These are phyloP conservation scores for Lagerstroemia speciosa DNA, from an alignment of 345 rosid species.

Conservation along the genomic window DNA sequence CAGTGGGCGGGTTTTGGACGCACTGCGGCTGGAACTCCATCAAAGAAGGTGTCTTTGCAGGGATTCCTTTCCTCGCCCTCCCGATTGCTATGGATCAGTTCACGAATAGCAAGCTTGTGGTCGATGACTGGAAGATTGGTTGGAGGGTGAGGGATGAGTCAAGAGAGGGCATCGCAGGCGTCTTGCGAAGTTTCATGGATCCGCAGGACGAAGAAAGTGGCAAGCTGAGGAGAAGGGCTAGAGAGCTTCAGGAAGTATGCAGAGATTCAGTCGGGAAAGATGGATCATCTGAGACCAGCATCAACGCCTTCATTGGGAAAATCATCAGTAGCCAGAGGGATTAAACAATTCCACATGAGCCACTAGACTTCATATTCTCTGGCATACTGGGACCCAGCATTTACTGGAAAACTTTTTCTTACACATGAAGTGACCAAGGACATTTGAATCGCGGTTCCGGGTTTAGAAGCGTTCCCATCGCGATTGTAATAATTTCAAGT, in stretches of 20 bases:
- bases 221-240: conserved; percentile 16
- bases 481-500: too few relatives aligned
- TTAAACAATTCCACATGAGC: background rate
- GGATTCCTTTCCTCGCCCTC: conserved; percentile 33
- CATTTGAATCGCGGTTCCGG: too few relatives aligned
- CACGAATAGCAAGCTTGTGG: conserved; percentile 22
- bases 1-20: conserved; percentile 31
- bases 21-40: conserved; percentile 36
- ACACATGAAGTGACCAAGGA: too few relatives aligned
- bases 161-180: conserved; percentile 14
- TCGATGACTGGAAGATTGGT: conserved; percentile 34
- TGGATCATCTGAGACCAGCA: conserved; percentile 16
- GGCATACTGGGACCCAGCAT: too few relatives aligned
- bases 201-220: conserved; percentile 11
- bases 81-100: conserved; percentile 25
- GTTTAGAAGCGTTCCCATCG: too few relatives aligned
- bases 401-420: too few relatives aligned
- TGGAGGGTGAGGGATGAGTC: conserved; percentile 13
- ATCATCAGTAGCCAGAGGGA: background rate
- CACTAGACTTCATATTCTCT: too few relatives aligned
- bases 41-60: conserved; percentile 22
- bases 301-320: background rate
- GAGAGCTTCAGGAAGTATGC: conserved; percentile 11
- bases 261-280: conserved; percentile 10
- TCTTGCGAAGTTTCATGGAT: conserved; percentile 18